Evolutionary conservation across 164 flowering plant species (phyloP).

Genomic region (Nelumbo lutea): DNA sequence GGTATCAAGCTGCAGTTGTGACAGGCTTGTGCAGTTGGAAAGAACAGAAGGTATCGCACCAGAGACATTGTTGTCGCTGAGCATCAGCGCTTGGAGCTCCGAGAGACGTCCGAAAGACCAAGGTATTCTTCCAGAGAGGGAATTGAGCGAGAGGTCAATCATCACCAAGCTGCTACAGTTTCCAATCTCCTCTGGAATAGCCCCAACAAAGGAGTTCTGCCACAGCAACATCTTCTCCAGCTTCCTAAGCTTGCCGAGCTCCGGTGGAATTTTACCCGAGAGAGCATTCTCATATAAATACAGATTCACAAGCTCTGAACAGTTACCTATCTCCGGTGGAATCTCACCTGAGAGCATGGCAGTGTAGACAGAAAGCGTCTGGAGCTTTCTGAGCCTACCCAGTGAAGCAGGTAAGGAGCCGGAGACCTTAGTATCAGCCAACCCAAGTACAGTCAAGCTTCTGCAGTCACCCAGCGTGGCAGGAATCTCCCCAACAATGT

Average conservation of each 20-base stretch:
- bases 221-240: constrained; percentile 66
- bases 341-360: constrained; percentile 77
- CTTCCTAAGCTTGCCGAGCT: constrained; percentile 66
- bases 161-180: constrained; percentile 48
- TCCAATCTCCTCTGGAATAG: constrained; percentile 76
- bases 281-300: constrained; percentile 65
- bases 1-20: constrained; percentile 54
- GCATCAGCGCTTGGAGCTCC: constrained; percentile 60
- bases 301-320: constrained; percentile 66
- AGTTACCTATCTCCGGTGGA: constrained; percentile 70
- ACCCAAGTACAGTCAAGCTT: constrained; percentile 42
- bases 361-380: constrained; percentile 64
- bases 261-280: constrained; percentile 63
- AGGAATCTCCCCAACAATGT: constrained; percentile 61
- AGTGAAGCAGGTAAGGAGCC: constrained; percentile 54
- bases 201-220: constrained; percentile 74
- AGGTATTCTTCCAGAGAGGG: constrained; percentile 72
- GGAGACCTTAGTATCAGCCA: constrained; percentile 54
- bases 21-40: constrained; percentile 38
- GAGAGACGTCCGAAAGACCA: constrained; percentile 43
- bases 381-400: constrained; percentile 55
- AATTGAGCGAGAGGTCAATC: constrained; percentile 75
- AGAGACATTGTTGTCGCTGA: constrained; percentile 63
- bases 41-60: constrained; percentile 60
- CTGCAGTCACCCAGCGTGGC: constrained; percentile 54